Evolutionary conservation across 768 basidiomycete species (phyloP).

Genomic region (Multifurca ochricompacta): DNA sequence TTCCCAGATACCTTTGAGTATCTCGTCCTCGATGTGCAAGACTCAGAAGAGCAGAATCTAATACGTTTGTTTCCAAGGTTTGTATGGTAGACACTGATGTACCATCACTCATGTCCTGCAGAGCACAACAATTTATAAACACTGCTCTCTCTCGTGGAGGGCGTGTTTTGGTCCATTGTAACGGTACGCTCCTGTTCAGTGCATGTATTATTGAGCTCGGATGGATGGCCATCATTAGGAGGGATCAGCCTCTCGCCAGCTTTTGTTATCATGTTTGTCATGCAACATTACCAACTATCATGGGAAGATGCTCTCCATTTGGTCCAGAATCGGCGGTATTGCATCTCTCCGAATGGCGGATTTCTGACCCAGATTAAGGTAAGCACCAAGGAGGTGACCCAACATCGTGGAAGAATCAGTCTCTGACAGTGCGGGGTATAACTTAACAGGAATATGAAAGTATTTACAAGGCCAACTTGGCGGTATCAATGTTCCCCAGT

Average conservation of each 20-base stretch:
- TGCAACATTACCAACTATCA: slow-evolving; percentile 72
- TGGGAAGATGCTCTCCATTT: slow-evolving; percentile 87
- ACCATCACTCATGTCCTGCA: slow-evolving; percentile 25
- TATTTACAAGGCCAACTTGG: slow-evolving; percentile 74
- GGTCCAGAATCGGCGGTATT: slow-evolving; percentile 87
- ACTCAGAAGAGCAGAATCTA: slow-evolving; percentile 91
- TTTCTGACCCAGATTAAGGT: slow-evolving; percentile 92
- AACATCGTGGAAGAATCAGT: background rate
- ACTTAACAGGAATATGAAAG: slow-evolving; percentile 77
- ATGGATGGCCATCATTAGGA: slow-evolving; percentile 35
- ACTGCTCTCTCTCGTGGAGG: slow-evolving; percentile 58
- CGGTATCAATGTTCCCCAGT: slow-evolving; percentile 52
- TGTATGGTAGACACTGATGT: slow-evolving; percentile 23
- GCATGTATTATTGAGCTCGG: background rate
- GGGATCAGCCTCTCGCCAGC: slow-evolving; percentile 84
- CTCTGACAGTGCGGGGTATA: slow-evolving; percentile 1
- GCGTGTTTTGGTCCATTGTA: slow-evolving; percentile 82
- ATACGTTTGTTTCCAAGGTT: slow-evolving; percentile 86
- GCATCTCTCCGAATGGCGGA: slow-evolving; percentile 87
- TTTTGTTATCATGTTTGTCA: slow-evolving; percentile 90
- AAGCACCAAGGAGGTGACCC: slow-evolving; percentile 7
- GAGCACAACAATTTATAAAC: slow-evolving; percentile 73
- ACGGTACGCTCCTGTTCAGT: slow-evolving; percentile 43
- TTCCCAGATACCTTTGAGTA: slow-evolving; percentile 77
- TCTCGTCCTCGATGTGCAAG: slow-evolving; percentile 77